Evolutionary conservation across 306 rosid genomes (phyloP), one percentile per base, ranked within the genome.

Genomic region (Cicer pinnatifidum): DNA sequence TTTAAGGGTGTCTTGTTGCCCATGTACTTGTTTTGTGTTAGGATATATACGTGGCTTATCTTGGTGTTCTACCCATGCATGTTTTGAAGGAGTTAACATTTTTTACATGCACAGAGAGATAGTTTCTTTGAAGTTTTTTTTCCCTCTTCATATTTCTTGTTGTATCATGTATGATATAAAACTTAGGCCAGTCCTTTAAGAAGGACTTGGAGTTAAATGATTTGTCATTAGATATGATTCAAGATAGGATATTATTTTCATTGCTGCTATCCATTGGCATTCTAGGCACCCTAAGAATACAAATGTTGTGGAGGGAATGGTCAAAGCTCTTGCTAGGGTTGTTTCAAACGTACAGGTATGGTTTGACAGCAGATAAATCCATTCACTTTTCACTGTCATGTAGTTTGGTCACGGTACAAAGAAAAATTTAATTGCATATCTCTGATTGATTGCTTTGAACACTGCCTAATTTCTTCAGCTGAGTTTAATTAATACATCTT

Each of bases 281-380:
- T 73, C 50, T 72, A 93, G 98, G 96, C 75, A 93, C 76, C 98
- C 96, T 28, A 91, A 93, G 79, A 93, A 91, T 78, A 93, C 98
- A 70, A 93, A 91, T 86, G 91, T 93, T 72, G 96, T 91, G 79
- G 98, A 91, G 84, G 98, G 94, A 72, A 90, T 93, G 80, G 94
- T 93, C 77, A 93, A 93, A 87, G 96, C 92, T 82, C 92, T 93
- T 50, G 96, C 97, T 64, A 85, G 98, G 84, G 96, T 93, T 73
- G 94, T 93, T 84, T 89, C 97, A 52, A 89, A 77, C 57, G 83
- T 88, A 77, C 98, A 93, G 94, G 97, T 89, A 83, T 77, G 87
- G 70, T 82, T 78, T 72, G 47, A 46, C 66, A 70, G 70, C 63
- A 44, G 45, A 72, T 39, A 50, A 12, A 43, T 69, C 40, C 59